Evolutionary conservation across 176 grass and related monocot species (phyloP), one percentile per base, ranked within the genome.

Genomic region (Aegilops tauschii): DNA sequence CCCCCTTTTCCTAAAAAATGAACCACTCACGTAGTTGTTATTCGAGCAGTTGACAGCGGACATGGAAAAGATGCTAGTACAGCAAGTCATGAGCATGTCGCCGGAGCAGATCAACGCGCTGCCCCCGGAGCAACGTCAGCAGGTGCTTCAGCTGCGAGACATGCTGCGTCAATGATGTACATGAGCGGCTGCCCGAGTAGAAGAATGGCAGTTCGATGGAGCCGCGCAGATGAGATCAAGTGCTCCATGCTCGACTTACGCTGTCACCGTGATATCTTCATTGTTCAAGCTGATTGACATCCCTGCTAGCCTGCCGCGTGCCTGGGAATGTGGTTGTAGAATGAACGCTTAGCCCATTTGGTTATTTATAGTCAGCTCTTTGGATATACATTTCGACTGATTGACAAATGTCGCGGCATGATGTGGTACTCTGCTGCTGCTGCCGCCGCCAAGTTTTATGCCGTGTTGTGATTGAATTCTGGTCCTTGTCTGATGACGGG

Each of bases 111-210:
- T 99, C 64, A 90, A 94, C 86, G 83, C 92, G 85, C 77, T 99
- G 80, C 90, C 97, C 58, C 94, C 97, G 6, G 97, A 99, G 80
- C 97, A 99, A 85, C 88, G 94, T 34, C 92, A 96, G 27, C 97
- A 99, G 79, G 97, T 99, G 40, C 85, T 99, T 94, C 97, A 99
- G 47, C 83, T 99, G 31, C 92, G 92, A 28, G 97, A 99, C 5
- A 96, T 99, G 94, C 90, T 99, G 23, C 89, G 92, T 61, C 67
- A 42, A 35, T 89, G 77, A 86, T 80, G 72, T 50, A 40, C 23
- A 14, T 0, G 16, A 11, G 25, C 25, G 64, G 76, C 76, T 86
- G 59, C 30, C 23, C 17, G 17, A 4, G 61, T 6, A 27, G 59
- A 69, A 67, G 32, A 83, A 47, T 54, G 78, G 70, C 25, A 45